These are phyloP conservation scores for Termitomyces sp. DNA, from an alignment of 1,284 basidiomycete species.

Conservation along the genomic window DNA sequence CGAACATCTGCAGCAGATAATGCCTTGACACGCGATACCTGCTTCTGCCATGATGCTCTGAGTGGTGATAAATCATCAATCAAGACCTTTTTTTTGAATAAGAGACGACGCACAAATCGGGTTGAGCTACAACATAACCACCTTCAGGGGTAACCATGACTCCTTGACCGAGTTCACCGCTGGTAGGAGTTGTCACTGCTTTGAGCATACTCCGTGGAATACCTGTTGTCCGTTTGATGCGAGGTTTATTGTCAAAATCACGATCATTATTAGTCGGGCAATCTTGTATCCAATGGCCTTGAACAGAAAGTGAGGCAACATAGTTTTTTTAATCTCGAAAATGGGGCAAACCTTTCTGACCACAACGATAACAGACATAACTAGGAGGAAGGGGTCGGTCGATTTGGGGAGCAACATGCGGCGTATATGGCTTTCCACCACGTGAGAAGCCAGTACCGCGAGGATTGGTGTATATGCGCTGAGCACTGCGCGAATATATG, in stretches of 20 bases:
- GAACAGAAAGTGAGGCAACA: conserved; percentile 13
- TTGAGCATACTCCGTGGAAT: conserved; percentile 97
- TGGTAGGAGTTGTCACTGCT: conserved; percentile 85
- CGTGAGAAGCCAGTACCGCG: conserved; percentile 56
- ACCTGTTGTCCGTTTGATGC: conserved; percentile 97
- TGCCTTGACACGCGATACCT: conserved; percentile 73
- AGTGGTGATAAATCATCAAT: conserved; percentile 6
- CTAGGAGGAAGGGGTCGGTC: conserved; percentile 82
- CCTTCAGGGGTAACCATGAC: conserved; percentile 97
- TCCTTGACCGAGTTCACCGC: conserved; percentile 71
- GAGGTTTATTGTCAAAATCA: conserved; percentile 89
- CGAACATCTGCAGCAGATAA: conserved; percentile 83
- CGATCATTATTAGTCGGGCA: conserved; percentile 97
- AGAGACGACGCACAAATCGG: conserved; percentile 70
- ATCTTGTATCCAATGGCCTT: conserved; percentile 99
- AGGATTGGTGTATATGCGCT: conserved; percentile 61
- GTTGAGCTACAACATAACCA: conserved; percentile 91
- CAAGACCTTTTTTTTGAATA: conserved; percentile 3
- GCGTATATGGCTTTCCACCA: conserved; percentile 52
- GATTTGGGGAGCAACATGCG: conserved; percentile 38
- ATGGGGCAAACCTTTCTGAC: conserved; percentile 81
- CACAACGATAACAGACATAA: conserved; percentile 99
- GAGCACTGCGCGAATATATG: conserved; percentile 49
- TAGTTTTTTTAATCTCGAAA: not conserved
- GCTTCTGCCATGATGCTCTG: conserved; percentile 90